phyloP scores from a whole-genome alignment of 2,329 filamentous ascomycete genomes.

The Sporothrix euskadiensis region DNA sequence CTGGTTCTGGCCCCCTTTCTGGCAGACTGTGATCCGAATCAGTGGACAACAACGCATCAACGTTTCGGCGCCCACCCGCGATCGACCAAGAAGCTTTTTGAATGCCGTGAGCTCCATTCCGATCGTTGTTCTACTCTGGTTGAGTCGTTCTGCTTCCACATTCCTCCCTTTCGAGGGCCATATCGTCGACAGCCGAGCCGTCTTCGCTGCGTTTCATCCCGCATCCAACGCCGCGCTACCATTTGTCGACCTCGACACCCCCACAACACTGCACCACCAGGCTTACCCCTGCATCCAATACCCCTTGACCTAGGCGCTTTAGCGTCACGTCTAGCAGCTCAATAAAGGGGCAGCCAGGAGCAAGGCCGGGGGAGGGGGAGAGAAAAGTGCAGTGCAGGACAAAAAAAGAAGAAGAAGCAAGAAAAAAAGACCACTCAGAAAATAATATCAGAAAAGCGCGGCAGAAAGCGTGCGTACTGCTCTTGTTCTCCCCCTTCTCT shows the following conservation, averaged over 20 bases:
- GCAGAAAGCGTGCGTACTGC: background rate
- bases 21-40: background rate
- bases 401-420: background rate
- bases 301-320: conserved; percentile 28
- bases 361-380: conserved; percentile 3
- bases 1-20: background rate
- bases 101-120: background rate
- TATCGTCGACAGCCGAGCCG: conserved; percentile 4
- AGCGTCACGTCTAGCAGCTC: conserved; percentile 25
- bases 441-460: background rate
- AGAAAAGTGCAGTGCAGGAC: background rate
- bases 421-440: background rate
- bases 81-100: background rate
- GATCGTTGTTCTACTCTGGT: background rate
- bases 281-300: conserved; percentile 30
- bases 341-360: conserved; percentile 30
- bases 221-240: conserved; percentile 9
- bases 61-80: background rate
- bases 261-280: conserved; percentile 18
- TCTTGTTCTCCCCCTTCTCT: background rate
- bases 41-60: background rate
- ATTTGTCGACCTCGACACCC: conserved; percentile 7
- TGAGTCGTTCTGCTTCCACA: background rate
- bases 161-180: background rate
- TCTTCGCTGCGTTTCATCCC: conserved; percentile 26